Percentiles rank a stretch among this genome's conserved stretches.
Evolutionary conservation across 345 rosid genomes (phyloP).

Genomic region (Moricandia arvensis): DNA sequence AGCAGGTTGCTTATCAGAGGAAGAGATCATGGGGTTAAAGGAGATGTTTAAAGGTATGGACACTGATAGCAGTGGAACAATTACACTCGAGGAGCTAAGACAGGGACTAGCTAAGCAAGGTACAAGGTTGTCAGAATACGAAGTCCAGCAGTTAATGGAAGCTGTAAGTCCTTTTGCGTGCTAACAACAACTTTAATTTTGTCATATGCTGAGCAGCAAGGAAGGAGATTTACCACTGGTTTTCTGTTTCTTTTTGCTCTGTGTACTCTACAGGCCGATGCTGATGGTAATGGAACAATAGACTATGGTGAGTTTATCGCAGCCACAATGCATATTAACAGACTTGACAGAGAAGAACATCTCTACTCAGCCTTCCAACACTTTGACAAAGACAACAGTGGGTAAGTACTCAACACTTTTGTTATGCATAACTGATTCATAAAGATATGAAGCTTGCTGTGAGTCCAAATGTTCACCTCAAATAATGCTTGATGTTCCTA

Average conservation of each 20-base stretch:
- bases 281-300: constrained; percentile 58
- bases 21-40: constrained; percentile 65
- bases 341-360: constrained; percentile 73
- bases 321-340: constrained; percentile 64
- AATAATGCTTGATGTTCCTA: constrained; percentile 17
- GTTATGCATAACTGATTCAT: neutral
- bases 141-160: constrained; percentile 61
- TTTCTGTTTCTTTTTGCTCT: neutral
- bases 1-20: constrained; percentile 70
- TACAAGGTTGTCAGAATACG: constrained; percentile 54
- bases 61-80: constrained; percentile 58
- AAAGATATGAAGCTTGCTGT: neutral
- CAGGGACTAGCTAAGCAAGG: constrained; percentile 68
- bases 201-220: neutral
- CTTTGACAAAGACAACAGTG: constrained; percentile 75
- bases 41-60: constrained; percentile 64
- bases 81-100: constrained; percentile 60
- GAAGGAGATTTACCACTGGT: neutral
- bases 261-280: constrained; percentile 43
- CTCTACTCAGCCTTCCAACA: constrained; percentile 72
- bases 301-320: constrained; percentile 62
- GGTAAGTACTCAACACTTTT: constrained; percentile 41
- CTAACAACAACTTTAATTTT: constrained; percentile 8
- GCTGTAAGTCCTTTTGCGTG: constrained; percentile 45
- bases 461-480: neutral